Percentiles rank a stretch among this genome's conserved stretches.
phyloP scores from a whole-genome alignment of 441 rosid species.

The Manihot esculenta region DNA sequence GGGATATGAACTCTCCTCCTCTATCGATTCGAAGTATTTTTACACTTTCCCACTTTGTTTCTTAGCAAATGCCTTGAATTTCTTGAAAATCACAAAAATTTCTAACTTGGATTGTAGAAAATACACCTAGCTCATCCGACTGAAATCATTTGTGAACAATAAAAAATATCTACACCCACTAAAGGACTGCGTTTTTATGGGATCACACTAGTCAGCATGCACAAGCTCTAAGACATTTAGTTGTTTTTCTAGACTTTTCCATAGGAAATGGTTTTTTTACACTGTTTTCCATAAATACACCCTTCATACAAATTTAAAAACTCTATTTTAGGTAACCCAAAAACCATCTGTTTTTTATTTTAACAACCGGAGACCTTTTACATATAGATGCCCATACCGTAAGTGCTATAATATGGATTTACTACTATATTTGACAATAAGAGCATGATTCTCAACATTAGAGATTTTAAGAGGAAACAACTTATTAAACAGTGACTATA shows the following conservation, averaged over 20 bases:
- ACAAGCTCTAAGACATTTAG: neutral
- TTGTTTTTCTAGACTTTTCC: neutral
- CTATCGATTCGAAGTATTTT: too few species aligned
- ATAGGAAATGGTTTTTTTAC: neutral
- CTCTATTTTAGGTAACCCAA: too few species aligned
- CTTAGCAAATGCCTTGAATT: too few species aligned
- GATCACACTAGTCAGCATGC: neutral
- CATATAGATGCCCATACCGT: neutral
- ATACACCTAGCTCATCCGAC: constrained; percentile 1
- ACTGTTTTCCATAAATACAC: neutral
- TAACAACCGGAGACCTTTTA: neutral
- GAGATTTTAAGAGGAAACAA: neutral
- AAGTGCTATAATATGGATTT: too few species aligned
- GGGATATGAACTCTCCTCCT: too few species aligned
- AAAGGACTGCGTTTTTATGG: neutral
- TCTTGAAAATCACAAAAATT: too few species aligned
- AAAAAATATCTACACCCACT: neutral
- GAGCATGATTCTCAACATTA: too few species aligned
- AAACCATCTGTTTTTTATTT: neutral
- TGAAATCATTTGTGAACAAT: neutral
- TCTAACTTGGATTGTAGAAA: neutral
- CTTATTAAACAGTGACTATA: neutral
- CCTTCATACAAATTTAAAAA: neutral
- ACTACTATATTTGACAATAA: too few species aligned
- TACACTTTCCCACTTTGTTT: too few species aligned